phyloP scores from a whole-genome alignment of 345 rosid species.

The Citrus cavaleriei region DNA sequence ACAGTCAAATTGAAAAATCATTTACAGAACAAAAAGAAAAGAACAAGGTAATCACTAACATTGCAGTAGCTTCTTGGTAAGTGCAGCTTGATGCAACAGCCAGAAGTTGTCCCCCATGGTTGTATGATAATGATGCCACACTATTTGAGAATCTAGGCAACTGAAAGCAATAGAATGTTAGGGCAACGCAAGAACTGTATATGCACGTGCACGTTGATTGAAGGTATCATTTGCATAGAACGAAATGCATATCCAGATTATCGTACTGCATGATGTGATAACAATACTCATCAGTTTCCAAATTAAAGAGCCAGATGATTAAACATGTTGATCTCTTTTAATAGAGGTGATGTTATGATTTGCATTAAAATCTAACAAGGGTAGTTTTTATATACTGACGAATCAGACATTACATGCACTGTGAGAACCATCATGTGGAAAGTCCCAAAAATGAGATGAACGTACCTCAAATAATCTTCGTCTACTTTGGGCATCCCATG shows the following conservation, averaged over 20 bases:
- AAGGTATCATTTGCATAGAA: background rate
- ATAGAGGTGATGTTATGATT: background rate
- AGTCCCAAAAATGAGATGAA: background rate
- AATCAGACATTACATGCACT: background rate
- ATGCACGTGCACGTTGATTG: background rate
- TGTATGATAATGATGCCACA: constrained; percentile 62
- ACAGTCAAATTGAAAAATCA: background rate
- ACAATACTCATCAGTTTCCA: background rate
- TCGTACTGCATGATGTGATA: background rate
- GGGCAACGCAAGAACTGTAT: background rate
- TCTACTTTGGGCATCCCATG: constrained; percentile 69
- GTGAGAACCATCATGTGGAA: background rate
- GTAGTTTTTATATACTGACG: background rate
- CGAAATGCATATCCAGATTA: background rate
- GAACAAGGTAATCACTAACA: constrained; percentile 37
- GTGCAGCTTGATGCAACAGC: constrained; percentile 76
- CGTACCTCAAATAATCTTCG: constrained; percentile 68
- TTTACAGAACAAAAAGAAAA: background rate
- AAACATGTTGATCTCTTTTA: background rate
- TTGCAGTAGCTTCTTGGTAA: constrained; percentile 65
- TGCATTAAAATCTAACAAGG: background rate
- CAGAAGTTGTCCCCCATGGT: constrained; percentile 53
- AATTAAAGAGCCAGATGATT: background rate
- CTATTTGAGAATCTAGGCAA: constrained; percentile 68
- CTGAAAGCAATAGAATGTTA: constrained; percentile 38